Evolutionary conservation across 345 rosid species (phyloP), one percentile per base, ranked within the genome.

Genomic region (Jatropha curcas): DNA sequence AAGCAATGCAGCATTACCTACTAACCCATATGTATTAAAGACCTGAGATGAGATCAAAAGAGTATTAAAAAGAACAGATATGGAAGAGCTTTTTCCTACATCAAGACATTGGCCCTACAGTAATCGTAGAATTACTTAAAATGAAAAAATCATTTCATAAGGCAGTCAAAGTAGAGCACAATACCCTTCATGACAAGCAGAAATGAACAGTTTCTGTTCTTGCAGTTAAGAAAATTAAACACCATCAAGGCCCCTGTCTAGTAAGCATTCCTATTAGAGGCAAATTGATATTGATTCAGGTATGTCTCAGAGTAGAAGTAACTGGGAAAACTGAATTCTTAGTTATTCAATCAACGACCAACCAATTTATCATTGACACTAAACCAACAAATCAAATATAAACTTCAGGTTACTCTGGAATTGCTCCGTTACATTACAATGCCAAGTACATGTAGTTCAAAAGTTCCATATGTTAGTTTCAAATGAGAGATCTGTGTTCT

Each of bases 1-100:
- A 57, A 94, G 92, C 86, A 94, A 82, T 57, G 94, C 96, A 70
- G 98, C 98, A 74, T 91, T 94, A 51, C 98, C 97, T 70, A 80
- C 19, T 57, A 73, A 75, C 16, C 98, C 98, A 43, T 94, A 94
- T 25, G 98, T 92, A 75, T 94, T 94, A 76, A 84, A 94, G 51
- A 91, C 89, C 98, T 93, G 75, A 59, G 14, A 48, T 14, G 51
- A 31, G 22, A 65, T 14, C 63, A 33, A 17, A 56, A 56, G 52
- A 25, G 63, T 2, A 52, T 17, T 35, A 62, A 72, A 72, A 0
- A 16, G 27, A 2, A 61, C 17, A 4, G 46, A 61, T 22, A 57
- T 6, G 25, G 57, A 3, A 70, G 16, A 19, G 25, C 22, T 19
- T 39, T 27, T 34, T 68, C 16, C 7, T 7, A 43, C 43, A 33